phyloP scores from a whole-genome alignment of 495 filamentous ascomycete species.

The Lophiotrema nucula region DNA sequence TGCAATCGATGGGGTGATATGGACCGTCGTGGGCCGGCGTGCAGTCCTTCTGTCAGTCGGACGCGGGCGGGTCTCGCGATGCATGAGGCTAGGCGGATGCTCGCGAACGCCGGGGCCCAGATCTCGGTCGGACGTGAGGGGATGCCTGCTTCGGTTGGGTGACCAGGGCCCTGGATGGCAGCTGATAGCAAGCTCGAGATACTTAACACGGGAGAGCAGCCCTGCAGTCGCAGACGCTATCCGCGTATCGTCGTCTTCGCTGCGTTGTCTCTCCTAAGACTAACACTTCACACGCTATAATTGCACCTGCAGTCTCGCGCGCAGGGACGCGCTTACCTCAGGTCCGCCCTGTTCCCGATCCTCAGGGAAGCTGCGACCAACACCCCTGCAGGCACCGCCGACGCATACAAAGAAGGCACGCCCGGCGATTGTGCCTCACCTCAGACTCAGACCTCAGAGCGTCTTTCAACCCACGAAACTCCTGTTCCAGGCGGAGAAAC shows the following conservation, averaged over 20 bases:
- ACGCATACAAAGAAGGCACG: slow-evolving; percentile 10
- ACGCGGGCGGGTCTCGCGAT: too few species aligned
- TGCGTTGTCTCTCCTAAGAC: too few species aligned
- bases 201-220: background rate
- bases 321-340: slow-evolving; percentile 11
- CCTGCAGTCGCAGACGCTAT: too few species aligned
- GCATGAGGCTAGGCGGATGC: too few species aligned
- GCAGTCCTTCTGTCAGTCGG: too few species aligned
- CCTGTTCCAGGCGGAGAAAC: background rate
- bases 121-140: slow-evolving; percentile 1
- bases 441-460: background rate
- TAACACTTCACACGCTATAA: background rate
- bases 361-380: background rate
- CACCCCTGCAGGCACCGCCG: slow-evolving; percentile 1
- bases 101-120: slow-evolving; percentile 5
- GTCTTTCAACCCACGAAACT: background rate
- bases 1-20: too few species aligned
- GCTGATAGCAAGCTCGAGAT: background rate
- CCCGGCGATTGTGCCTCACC: background rate
- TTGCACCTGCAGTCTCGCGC: background rate
- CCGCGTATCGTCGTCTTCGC: too few species aligned
- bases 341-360: background rate
- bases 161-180: background rate
- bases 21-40: too few species aligned
- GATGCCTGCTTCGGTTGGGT: background rate